A percentile compares a stretch with the other conserved stretches of the same genome.
Evolutionary conservation across 345 rosid species (phyloP).

Genomic region (Aurinia saxatilis): DNA sequence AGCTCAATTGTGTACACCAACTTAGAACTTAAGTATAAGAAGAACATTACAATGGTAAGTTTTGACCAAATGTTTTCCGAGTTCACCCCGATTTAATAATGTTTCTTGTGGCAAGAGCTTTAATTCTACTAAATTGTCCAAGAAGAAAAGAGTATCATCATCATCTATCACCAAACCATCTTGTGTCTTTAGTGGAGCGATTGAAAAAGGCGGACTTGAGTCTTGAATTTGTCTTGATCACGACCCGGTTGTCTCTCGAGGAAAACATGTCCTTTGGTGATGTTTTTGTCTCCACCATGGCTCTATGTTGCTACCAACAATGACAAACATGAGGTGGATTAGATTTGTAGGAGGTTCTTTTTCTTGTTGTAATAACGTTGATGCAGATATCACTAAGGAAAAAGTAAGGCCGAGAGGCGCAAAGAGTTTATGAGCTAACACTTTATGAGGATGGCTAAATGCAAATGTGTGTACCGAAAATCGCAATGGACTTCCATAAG

Average conservation of each 20-base stretch:
- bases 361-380: neutral
- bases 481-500: constrained; percentile 23
- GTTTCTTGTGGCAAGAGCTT: constrained; percentile 38
- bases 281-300: constrained; percentile 66
- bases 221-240: constrained; percentile 28
- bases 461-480: constrained; percentile 23
- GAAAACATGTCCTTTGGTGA: constrained; percentile 52
- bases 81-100: constrained; percentile 43
- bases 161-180: constrained; percentile 58
- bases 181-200: constrained; percentile 30
- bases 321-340: constrained; percentile 42
- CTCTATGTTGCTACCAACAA: constrained; percentile 42
- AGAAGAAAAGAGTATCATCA: constrained; percentile 53
- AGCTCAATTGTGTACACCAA: neutral
- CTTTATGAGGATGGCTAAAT: constrained; percentile 11
- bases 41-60: neutral
- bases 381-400: neutral
- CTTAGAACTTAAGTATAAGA: neutral
- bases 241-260: constrained; percentile 38
- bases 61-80: constrained; percentile 43
- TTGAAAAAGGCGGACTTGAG: constrained; percentile 34
- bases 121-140: constrained; percentile 47
- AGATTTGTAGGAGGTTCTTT: constrained; percentile 33
- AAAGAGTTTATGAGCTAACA: constrained; percentile 14
- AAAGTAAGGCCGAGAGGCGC: constrained; percentile 19